A percentile compares a stretch with the other conserved stretches of the same genome.
Evolutionary conservation across 257 asterid species (phyloP).

Genomic region (Echites panduratus): DNA sequence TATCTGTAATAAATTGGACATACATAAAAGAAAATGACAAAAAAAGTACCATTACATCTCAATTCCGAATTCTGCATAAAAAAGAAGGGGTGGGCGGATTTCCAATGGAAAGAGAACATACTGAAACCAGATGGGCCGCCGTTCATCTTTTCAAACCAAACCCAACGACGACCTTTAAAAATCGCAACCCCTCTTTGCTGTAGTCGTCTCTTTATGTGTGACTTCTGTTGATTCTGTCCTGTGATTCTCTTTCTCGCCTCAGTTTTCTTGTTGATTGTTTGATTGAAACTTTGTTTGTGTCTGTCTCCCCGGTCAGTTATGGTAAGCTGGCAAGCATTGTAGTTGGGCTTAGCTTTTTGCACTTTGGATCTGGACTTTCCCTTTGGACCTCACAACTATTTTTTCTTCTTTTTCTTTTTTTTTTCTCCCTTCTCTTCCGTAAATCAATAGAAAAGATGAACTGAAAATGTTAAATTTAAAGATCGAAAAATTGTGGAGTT

Average conservation of each 20-base stretch:
- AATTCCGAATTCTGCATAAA: not conserved
- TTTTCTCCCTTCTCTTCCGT: no score
- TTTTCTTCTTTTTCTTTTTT: no score
- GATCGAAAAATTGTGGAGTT: no score
- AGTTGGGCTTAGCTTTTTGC: not conserved
- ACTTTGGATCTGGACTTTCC: not conserved
- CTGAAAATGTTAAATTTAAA: no score
- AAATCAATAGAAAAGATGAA: no score
- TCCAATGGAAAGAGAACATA: constrained; percentile 31
- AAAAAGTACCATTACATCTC: not conserved
- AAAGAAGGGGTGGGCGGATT: not conserved
- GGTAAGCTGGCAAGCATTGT: not conserved
- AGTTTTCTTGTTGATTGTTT: not conserved
- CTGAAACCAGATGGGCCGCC: constrained; percentile 99
- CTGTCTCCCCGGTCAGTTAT: not conserved
- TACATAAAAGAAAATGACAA: not conserved
- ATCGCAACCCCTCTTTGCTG: not conserved
- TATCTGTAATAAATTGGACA: constrained; percentile 37
- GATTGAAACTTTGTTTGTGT: not conserved
- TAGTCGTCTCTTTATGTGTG: not conserved
- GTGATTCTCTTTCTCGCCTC: not conserved
- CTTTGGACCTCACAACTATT: not conserved
- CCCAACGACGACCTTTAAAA: constrained; percentile 32
- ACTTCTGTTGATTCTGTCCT: not conserved
- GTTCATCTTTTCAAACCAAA: constrained; percentile 66